Evolutionary conservation across 2,329 filamentous ascomycete genomes (phyloP).

Genomic region (Septoria linicola): DNA sequence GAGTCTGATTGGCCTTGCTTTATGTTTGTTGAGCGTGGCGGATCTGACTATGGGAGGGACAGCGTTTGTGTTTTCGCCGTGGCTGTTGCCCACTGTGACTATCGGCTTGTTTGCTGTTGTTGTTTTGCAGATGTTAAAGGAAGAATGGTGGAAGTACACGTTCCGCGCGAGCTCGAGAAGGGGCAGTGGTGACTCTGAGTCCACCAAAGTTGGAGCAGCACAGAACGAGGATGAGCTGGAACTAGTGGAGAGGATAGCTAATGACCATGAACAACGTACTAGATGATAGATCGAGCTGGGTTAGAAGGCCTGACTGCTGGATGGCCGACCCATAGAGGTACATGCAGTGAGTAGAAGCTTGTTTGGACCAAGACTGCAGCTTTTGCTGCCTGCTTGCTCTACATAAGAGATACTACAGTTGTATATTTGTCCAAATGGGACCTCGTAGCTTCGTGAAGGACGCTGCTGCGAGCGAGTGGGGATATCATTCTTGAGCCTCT

Average conservation of each 20-base stretch:
- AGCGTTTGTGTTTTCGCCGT: slow-evolving; percentile 9
- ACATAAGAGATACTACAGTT: slow-evolving; percentile 1
- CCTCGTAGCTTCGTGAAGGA: slow-evolving; percentile 1
- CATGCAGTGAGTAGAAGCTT: neutral
- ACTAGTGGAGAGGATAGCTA: slow-evolving; percentile 5
- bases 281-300: neutral
- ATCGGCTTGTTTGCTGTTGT: slow-evolving; percentile 9
- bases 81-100: slow-evolving; percentile 11
- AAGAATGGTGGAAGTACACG: neutral
- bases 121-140: slow-evolving; percentile 5
- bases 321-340: neutral
- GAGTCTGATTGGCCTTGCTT: slow-evolving; percentile 16
- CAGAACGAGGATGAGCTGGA: slow-evolving; percentile 5
- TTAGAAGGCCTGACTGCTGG: neutral
- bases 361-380: neutral
- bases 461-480: slow-evolving; percentile 9
- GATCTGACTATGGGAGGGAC: slow-evolving; percentile 4
- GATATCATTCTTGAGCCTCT: slow-evolving; percentile 15
- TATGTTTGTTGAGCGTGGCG: slow-evolving; percentile 11
- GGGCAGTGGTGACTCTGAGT: neutral
- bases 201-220: neutral
- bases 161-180: neutral
- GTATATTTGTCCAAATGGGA: neutral
- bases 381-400: neutral
- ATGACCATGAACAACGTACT: too few relatives aligned